Evolutionary conservation across 495 filamentous ascomycete genomes (phyloP), one percentile per base, ranked within the genome.

Genomic region (Hypoxylon perforatum): DNA sequence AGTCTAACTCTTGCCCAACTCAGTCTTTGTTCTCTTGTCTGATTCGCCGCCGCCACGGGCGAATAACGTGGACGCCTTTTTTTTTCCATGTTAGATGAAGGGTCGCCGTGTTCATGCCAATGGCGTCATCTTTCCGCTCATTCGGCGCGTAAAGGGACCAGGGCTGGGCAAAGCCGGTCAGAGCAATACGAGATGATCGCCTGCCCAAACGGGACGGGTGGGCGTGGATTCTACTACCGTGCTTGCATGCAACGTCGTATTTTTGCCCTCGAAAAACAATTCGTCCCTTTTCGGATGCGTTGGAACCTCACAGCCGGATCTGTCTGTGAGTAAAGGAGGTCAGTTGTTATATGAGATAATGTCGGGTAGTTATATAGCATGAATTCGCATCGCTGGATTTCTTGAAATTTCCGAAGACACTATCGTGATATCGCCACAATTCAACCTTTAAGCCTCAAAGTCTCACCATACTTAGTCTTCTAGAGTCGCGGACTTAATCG

Each of bases 131-230:
- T n/a, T 3, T 10, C 36, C 15, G 23, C 14, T 3, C 23, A 33
- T 47, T 25, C 41, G 33, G 61, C 61, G 61, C 54, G 33, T 52
- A 55, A 15, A 30, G 49, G 58, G 18, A 25, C 17, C 38, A 12
- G 47, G 18, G 25, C 17, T 46, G 18, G 47, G 54, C 19, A 25
- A 33, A 21, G 42, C 35, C 4, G 15, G 17, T 4, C n/a, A n/a
- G 41, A 3, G 11, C 15, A 67, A 67, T 67, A 67, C 64, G 64
- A 67, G 64, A 53, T 57, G 64, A 67, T 62, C 58, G 64, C 17
- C 64, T 60, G 23, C 63, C 56, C 38, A 48, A 61, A 56, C 39
- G 57, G 47, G 52, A 36, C 38, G 44, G 11, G 28, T 38, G 22
- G n/a, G 49, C 22, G 15, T 44, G 4, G 9, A 42, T 54, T n/a